Base-by-base conservation (phyloP, 371 early-diverging fungal genomes). In the Rhizopus sp. region DNA sequence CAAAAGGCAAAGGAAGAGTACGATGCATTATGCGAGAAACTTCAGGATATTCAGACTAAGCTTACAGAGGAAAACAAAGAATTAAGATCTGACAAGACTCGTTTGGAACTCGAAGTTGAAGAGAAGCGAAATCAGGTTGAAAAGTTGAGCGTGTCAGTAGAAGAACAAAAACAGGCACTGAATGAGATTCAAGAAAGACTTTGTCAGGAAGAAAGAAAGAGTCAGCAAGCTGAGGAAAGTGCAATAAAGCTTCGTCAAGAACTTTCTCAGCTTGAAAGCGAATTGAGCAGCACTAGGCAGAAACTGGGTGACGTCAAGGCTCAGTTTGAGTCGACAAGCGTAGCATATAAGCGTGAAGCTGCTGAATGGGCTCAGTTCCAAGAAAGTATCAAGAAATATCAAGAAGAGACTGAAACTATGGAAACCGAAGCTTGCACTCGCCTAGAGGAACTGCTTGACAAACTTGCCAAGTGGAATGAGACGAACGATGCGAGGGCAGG, bases 121-220 rank as follows among this genome's bases (percentile, higher is more conserved):
- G 31, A 48, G 6, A 46, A 62, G 29, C 44, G 57, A 30, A 52
- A 51, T 6, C 39, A 62, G 33, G 48, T 62, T 12, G n/a, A 50
- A 10, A 31, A n/a, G 4, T 31, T 59, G 32, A 17, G 55, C 12
- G 34, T 42, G 31, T 12, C 38, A 4, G n/a, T 62, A 2, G 52
- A 66, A 37, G 75, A 70, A 44, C 66, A 65, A 44, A 70, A 66
- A 16, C 56, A 34, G 15, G 60, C 68, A 33, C 41, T n/a, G 10
- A 0, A 10, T 41, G 15, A 10, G 5, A 41, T 8, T 10, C 41
- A 41, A 41, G 8, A 41, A n/a, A 41, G 15, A 5, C n/a, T 15
- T 3, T 6, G 1, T n/a, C n/a, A 41, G 15, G 41, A 41, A n/a
- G 41, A 10, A n/a, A 10, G n/a, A 6, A 6, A 6, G 9, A 6